Evolutionary conservation across 2,329 filamentous ascomycete genomes (phyloP).

Genomic region (Escovopsis sp.): DNA sequence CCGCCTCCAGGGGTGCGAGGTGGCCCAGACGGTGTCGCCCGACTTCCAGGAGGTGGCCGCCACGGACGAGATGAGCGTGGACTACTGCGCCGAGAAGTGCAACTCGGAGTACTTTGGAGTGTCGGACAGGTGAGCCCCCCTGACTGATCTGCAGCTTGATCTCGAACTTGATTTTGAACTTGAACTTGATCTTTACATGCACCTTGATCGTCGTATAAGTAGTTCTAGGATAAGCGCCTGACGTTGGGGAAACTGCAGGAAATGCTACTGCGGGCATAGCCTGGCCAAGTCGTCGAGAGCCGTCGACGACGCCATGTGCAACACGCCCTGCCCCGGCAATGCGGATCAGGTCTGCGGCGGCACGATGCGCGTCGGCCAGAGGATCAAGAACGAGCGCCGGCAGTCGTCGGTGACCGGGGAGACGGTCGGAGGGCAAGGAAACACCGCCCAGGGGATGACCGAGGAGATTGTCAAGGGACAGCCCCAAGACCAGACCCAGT

Average conservation of each 20-base stretch:
- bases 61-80: slow-evolving; percentile 10
- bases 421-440: too few species aligned
- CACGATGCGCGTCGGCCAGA: background rate
- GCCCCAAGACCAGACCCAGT: too few species aligned
- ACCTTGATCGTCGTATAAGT: too few species aligned
- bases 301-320: slow-evolving; percentile 10
- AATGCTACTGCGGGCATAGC: slow-evolving; percentile 17
- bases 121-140: slow-evolving; percentile 10
- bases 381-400: too few species aligned
- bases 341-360: slow-evolving; percentile 14
- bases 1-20: slow-evolving; percentile 14
- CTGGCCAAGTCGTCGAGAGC: slow-evolving; percentile 6
- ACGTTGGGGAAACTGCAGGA: slow-evolving; percentile 4
- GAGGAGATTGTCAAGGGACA: too few species aligned
- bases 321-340: slow-evolving; percentile 16
- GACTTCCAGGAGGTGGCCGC: slow-evolving; percentile 9
- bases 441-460: too few species aligned
- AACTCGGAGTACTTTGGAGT: slow-evolving; percentile 13
- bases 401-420: too few species aligned
- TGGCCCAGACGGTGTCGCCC: slow-evolving; percentile 10
- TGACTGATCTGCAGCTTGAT: too few species aligned
- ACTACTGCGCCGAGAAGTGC: slow-evolving; percentile 14
- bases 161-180: too few species aligned
- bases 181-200: too few species aligned
- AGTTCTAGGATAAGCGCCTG: too few species aligned